Conservation (phyloP, 2,329 filamentous ascomycete genomes). For the Sclerotinia borealis region DNA sequence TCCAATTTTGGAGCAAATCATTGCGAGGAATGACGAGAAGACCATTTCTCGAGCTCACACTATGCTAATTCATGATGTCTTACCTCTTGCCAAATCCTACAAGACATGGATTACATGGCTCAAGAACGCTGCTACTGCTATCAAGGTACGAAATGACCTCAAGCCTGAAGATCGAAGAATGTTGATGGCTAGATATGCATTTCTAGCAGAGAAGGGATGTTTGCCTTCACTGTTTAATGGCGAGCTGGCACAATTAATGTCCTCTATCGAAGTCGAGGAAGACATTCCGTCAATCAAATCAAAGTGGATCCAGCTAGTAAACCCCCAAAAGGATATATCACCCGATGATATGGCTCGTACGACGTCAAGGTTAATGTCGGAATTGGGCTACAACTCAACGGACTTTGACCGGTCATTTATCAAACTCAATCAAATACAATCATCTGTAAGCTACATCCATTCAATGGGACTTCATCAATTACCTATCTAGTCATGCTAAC, state of each 20-base stretch:
- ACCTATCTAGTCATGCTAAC: background rate
- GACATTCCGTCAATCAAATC: background rate
- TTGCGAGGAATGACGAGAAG: background rate
- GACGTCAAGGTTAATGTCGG: background rate
- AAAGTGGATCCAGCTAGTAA: background rate
- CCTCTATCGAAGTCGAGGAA: background rate
- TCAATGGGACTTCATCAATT: background rate
- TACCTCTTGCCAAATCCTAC: background rate
- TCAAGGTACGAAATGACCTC: background rate
- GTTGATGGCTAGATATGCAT: background rate
- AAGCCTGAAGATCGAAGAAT: background rate
- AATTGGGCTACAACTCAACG: conserved; percentile 1
- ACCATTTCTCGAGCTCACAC: background rate
- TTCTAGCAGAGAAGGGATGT: background rate
- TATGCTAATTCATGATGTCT: background rate
- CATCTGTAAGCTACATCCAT: background rate
- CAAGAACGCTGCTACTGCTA: background rate
- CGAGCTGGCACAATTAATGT: background rate
- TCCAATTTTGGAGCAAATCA: background rate
- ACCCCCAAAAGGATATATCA: background rate
- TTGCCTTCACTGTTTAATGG: background rate
- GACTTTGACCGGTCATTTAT: background rate
- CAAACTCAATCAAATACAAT: background rate
- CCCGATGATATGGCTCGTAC: background rate
- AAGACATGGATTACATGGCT: background rate